Evolutionary conservation across 345 rosid species (phyloP), one percentile per base, ranked within the genome.

Genomic region (Brassica nigra): DNA sequence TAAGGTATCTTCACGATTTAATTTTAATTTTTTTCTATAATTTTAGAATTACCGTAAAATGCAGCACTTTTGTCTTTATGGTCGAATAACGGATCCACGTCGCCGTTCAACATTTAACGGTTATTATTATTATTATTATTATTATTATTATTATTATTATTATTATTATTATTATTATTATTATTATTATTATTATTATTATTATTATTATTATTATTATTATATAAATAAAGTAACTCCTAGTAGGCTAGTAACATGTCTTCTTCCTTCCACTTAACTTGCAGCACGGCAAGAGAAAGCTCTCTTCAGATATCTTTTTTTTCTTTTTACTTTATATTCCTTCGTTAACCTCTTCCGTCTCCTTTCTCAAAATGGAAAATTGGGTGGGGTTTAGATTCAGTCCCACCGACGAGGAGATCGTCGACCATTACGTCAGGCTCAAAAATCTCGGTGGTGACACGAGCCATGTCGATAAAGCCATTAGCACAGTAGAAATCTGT

Each of bases 321-420:
- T 23, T 73, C 5, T 28, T 0, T 0, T 3, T 62, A 15, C 1
- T 8, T 6, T 54, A 39, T 39, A 39, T 39, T 39, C 47, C 9
- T 39, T 0, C 11, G 47, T 39, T 39, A 39, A 39, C 9, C 9
- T 39, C 4, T 39, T 39, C 8, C 12, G 47, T 39, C 12, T 9
- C 47, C 47, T 39, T 39, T 11, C 9, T 0, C 9, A 27, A 79
- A 59, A 62, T 80, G 83, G 66, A 0, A 23, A 18, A 12, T 66
- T 47, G 36, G 52, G 57, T 73, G n/a, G 90, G 90, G 0, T 73
- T 74, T 27, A 55, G 86, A 37, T 90, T 90, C 78, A 75, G 76
- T 39, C 90, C 92, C 2, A 75, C 79, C 2, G 89, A 85, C 7
- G 84, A 78, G 49, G 87, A 87, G 59, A 70, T 89, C 63, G 62